Conservation (phyloP, 2,329 filamentous ascomycete species). For the Penicillium brasilianum region DNA sequence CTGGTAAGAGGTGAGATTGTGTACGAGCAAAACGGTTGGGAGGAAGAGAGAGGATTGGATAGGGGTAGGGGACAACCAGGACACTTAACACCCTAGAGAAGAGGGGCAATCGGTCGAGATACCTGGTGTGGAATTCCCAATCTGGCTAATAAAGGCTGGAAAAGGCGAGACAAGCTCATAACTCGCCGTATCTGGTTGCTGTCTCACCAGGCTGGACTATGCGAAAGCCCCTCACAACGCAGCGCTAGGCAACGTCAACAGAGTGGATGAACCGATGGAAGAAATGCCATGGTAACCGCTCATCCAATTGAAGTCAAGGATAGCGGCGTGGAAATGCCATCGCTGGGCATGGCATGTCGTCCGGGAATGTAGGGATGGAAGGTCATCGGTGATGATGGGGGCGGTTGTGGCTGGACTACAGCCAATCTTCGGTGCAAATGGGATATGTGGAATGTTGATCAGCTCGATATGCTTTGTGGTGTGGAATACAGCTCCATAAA, state of each 20-base stretch:
- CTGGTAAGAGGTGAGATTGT: too few relatives aligned
- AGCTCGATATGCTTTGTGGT: not conserved
- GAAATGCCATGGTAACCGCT: conserved; percentile 15
- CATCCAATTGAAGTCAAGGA: not conserved
- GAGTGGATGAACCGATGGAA: not conserved
- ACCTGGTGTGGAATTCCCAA: conserved; percentile 19
- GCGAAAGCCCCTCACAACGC: not conserved
- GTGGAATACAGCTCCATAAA: not conserved
- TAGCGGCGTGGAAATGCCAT: conserved; percentile 6
- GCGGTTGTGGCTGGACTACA: not conserved
- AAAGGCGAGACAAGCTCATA: conserved; percentile 11
- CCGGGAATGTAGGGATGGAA: conserved; percentile 25
- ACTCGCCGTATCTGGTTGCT: not conserved
- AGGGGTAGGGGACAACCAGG: conserved; percentile 6
- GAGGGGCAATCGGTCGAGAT: conserved; percentile 16
- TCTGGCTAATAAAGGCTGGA: conserved; percentile 5
- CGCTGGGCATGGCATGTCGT: conserved; percentile 18
- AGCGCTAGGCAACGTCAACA: not conserved
- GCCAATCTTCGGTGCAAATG: not conserved
- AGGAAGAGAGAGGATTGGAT: conserved; percentile 1
- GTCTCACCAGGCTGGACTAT: conserved; percentile 9
- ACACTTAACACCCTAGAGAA: conserved; percentile 22
- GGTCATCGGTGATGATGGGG: not conserved
- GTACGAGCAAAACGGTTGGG: not conserved
- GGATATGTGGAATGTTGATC: conserved; percentile 8